Percentiles rank a stretch among this genome's conserved stretches.
These are phyloP conservation scores for Coemansia sp. DNA, from an alignment of 192 early-diverging fungal genomes.

Conservation along the genomic window DNA sequence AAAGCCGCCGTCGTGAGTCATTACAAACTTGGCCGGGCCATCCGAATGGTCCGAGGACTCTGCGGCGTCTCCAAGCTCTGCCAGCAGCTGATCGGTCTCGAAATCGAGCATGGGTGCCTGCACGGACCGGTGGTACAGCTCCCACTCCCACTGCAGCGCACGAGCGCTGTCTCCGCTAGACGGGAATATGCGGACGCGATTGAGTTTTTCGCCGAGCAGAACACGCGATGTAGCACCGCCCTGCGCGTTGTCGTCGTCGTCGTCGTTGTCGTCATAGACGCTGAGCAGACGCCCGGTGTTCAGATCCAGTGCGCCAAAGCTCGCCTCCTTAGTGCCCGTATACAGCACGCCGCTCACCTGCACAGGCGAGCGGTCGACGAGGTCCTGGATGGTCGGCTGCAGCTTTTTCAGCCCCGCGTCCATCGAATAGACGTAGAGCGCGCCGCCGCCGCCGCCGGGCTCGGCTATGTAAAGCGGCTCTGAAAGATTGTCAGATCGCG, in stretches of 20 bases:
- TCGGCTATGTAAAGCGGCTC: conserved; percentile 47
- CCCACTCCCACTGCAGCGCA: conserved; percentile 27
- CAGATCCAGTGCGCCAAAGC: conserved; percentile 69
- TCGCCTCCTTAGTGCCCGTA: conserved; percentile 64
- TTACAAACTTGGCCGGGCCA: conserved; percentile 39
- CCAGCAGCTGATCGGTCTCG: conserved; percentile 31
- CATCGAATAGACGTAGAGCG: conserved; percentile 41
- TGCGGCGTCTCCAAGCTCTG: conserved; percentile 57
- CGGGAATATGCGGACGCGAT: conserved; percentile 37
- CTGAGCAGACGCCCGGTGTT: conserved; percentile 60
- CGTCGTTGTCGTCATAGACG: conserved; percentile 58
- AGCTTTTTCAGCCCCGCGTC: conserved; percentile 57
- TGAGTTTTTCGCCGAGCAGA: conserved; percentile 37
- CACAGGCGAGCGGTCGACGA: conserved; percentile 62
- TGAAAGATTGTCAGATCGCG: conserved; percentile 13
- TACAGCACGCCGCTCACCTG: conserved; percentile 59
- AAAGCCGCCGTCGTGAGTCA: conserved; percentile 46
- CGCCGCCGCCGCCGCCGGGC: conserved; percentile 45
- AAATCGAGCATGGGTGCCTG: conserved; percentile 34
- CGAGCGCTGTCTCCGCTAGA: neutral
- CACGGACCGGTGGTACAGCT: conserved; percentile 43
- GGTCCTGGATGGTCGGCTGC: conserved; percentile 64
- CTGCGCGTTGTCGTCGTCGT: conserved; percentile 8
- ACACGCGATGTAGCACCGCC: conserved; percentile 14
- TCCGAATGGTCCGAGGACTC: conserved; percentile 50